These are phyloP conservation scores for Vitis labrusca DNA, from an alignment of 164 flowering plant species.

Conservation along the genomic window DNA sequence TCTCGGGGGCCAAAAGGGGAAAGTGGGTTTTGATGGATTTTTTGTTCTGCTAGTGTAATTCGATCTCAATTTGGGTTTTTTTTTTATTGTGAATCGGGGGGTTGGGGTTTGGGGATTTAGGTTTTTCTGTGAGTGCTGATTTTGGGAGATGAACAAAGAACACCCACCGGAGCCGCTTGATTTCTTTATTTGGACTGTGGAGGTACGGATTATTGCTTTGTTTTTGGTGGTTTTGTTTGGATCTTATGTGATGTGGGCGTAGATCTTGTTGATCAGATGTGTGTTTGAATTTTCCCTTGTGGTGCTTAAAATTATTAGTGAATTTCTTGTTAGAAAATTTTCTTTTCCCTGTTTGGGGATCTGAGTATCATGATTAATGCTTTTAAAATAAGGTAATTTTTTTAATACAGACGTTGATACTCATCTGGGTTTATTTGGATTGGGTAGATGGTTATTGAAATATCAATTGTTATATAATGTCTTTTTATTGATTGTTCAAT, in stretches of 20 bases:
- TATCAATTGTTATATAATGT: too few species aligned
- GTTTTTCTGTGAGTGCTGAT: background rate
- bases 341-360: too few species aligned
- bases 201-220: conserved; percentile 40
- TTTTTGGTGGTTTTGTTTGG: conserved; percentile 3
- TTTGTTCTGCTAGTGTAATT: background rate
- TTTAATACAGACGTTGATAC: too few species aligned
- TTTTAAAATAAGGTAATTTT: too few species aligned
- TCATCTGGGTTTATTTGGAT: too few species aligned
- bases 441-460: too few species aligned
- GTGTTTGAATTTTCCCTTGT: too few species aligned
- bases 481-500: too few species aligned
- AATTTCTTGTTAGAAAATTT: background rate
- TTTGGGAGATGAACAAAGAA: conserved; percentile 54
- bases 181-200: conserved; percentile 94
- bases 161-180: conserved; percentile 90
- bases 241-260: background rate
- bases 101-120: background rate
- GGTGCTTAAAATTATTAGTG: background rate
- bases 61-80: background rate
- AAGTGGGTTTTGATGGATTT: background rate
- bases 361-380: too few species aligned
- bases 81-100: conserved; percentile 2
- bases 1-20: background rate
- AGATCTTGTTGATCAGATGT: conserved; percentile 1